phyloP scores from a whole-genome alignment of 2,329 filamentous ascomycete species.

The Ceratocystis smalleyi region DNA sequence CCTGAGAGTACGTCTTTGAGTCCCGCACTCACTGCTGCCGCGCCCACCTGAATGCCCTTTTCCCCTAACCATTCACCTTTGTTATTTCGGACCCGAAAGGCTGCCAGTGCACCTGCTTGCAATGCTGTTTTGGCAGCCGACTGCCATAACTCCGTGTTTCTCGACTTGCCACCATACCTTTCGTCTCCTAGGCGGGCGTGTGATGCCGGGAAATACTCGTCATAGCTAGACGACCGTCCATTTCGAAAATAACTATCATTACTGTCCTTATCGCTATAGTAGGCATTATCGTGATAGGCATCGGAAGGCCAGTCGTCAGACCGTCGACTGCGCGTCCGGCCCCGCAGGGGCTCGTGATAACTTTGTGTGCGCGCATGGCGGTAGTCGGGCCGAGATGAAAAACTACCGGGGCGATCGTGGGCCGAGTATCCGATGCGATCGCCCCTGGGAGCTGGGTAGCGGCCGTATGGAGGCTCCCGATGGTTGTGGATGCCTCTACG shows the following conservation, averaged over 20 bases:
- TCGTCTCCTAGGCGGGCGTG: not conserved
- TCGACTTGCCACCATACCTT: slow-evolving; percentile 1
- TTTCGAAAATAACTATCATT: not conserved
- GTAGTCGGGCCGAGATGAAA: slow-evolving; percentile 6
- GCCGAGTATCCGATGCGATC: not conserved
- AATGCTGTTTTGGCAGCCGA: slow-evolving; percentile 33
- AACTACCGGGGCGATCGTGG: slow-evolving; percentile 5
- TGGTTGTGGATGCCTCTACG: not conserved
- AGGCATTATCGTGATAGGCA: not conserved
- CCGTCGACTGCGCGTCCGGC: slow-evolving; percentile 2
- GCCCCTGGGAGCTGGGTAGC: not conserved
- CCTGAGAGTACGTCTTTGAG: slow-evolving; percentile 30
- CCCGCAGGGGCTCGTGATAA: slow-evolving; percentile 13
- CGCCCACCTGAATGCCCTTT: slow-evolving; percentile 35
- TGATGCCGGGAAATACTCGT: slow-evolving; percentile 7
- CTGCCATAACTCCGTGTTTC: slow-evolving; percentile 19
- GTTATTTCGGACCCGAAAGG: slow-evolving; percentile 32
- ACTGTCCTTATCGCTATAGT: slow-evolving; percentile 9
- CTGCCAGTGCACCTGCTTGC: slow-evolving; percentile 33
- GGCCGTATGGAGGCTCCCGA: not conserved
- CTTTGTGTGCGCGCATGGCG: slow-evolving; percentile 10
- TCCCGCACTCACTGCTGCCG: slow-evolving; percentile 34
- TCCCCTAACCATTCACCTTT: slow-evolving; percentile 32
- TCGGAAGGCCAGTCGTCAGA: slow-evolving; percentile 4
- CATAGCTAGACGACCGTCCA: slow-evolving; percentile 11